A percentile compares a stretch with the other conserved stretches of the same genome.
Conservation (phyloP, 208 protist species). For the Acanthamoeba polyphaga region DNA sequence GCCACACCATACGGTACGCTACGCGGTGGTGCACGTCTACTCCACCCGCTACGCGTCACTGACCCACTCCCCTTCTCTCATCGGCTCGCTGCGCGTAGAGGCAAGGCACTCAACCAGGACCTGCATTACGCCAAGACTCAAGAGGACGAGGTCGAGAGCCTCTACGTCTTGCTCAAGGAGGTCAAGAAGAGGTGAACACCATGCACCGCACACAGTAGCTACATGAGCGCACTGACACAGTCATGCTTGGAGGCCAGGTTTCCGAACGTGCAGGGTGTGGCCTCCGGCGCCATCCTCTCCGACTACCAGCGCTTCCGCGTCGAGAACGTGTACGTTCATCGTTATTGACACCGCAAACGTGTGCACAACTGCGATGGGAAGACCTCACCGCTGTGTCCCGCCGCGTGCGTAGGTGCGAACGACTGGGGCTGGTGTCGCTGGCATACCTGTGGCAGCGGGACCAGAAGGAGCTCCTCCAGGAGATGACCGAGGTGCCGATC, state of each 20-base stretch:
- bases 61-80: neutral
- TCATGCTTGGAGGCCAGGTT: neutral
- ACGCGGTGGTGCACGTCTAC: neutral
- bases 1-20: slow-evolving; percentile 87
- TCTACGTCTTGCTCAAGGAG: slow-evolving; percentile 94
- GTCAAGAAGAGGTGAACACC: slow-evolving; percentile 94
- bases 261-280: slow-evolving; percentile 94
- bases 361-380: no score
- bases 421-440: slow-evolving; percentile 95
- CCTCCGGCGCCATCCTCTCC: slow-evolving; percentile 98
- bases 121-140: slow-evolving; percentile 90
- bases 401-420: slow-evolving; percentile 73
- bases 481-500: slow-evolving; percentile 93
- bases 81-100: slow-evolving; percentile 52
- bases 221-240: neutral
- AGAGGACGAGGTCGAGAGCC: slow-evolving; percentile 98
- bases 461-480: slow-evolving; percentile 95
- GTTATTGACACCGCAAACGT: no score
- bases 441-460: slow-evolving; percentile 97
- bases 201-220: no score
- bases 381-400: neutral
- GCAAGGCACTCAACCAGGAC: slow-evolving; percentile 89
- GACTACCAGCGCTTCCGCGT: slow-evolving; percentile 98
- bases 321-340: slow-evolving; percentile 95
- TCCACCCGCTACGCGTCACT: neutral